phyloP scores from a whole-genome alignment of 2,329 filamentous ascomycete species.

The Colletotrichum kahawae region DNA sequence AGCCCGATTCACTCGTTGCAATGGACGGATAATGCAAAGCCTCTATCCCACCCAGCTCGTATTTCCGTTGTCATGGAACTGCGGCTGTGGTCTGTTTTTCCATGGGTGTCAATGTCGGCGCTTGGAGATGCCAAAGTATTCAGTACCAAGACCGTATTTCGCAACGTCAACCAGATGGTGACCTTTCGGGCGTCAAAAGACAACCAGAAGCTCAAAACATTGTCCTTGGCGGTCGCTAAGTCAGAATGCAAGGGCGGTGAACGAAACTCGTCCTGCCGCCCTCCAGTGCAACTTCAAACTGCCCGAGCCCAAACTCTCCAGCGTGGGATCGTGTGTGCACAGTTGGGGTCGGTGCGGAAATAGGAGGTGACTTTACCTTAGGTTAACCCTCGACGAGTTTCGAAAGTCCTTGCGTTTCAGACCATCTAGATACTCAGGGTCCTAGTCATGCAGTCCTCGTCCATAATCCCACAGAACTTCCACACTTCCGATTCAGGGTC shows the following conservation, averaged over 20 bases:
- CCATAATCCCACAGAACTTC: not conserved
- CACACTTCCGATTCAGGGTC: constrained; percentile 12
- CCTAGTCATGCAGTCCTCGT: constrained; percentile 13
- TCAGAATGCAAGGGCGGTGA: not conserved
- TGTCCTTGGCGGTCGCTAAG: not conserved
- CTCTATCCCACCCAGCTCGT: not conserved
- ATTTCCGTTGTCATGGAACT: not conserved
- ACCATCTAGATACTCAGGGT: constrained; percentile 15
- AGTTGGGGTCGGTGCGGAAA: not conserved
- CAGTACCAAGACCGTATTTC: not conserved
- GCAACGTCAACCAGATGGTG: not conserved
- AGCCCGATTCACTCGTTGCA: not conserved
- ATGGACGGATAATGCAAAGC: not conserved
- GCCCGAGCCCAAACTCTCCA: not conserved
- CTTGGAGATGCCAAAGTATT: not conserved
- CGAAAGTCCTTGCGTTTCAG: constrained; percentile 14
- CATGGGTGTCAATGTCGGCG: not conserved
- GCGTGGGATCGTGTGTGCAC: not conserved
- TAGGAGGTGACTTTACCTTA: not conserved
- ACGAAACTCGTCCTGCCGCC: not conserved
- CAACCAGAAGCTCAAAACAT: not conserved
- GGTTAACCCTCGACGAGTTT: constrained; percentile 5
- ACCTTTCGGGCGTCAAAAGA: not conserved
- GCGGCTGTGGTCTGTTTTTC: not conserved
- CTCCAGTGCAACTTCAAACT: not conserved